A percentile compares a stretch with the other conserved stretches of the same genome.
These are phyloP conservation scores for Chrysosporium queenslandicum DNA, from an alignment of 2,329 filamentous ascomycete species.

Conservation along the genomic window DNA sequence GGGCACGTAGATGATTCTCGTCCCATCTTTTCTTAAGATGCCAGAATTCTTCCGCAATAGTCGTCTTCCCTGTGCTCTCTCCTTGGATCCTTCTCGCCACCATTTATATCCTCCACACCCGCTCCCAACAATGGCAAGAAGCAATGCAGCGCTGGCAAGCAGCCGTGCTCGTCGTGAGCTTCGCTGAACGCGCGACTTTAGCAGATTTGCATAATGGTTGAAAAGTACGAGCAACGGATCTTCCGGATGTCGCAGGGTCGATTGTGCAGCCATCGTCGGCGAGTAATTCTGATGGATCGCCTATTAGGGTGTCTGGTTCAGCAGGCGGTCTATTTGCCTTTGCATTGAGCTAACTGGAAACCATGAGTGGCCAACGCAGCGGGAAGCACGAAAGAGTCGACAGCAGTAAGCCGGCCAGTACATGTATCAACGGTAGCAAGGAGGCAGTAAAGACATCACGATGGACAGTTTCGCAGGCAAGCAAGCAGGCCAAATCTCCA, in stretches of 20 bases:
- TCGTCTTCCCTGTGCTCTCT: constrained; percentile 71
- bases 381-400: not conserved
- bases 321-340: not conserved
- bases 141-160: constrained; percentile 63
- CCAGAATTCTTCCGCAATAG: constrained; percentile 86
- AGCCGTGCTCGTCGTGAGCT: constrained; percentile 64
- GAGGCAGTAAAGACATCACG: not conserved
- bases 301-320: not conserved
- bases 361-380: not conserved
- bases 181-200: constrained; percentile 46
- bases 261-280: constrained; percentile 68
- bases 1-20: constrained; percentile 87
- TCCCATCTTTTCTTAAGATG: constrained; percentile 86
- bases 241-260: constrained; percentile 59
- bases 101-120: constrained; percentile 69
- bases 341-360: not conserved
- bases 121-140: constrained; percentile 66
- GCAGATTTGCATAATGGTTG: constrained; percentile 40
- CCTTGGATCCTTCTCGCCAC: constrained; percentile 62
- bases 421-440: not conserved
- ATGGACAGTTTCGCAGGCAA: not conserved
- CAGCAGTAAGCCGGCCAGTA: not conserved
- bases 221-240: constrained; percentile 57
- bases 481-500: not conserved
- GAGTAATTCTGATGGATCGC: not conserved